Base-by-base conservation (phyloP, 2,329 filamentous ascomycete species). In the Fusarium bulbicola region DNA sequence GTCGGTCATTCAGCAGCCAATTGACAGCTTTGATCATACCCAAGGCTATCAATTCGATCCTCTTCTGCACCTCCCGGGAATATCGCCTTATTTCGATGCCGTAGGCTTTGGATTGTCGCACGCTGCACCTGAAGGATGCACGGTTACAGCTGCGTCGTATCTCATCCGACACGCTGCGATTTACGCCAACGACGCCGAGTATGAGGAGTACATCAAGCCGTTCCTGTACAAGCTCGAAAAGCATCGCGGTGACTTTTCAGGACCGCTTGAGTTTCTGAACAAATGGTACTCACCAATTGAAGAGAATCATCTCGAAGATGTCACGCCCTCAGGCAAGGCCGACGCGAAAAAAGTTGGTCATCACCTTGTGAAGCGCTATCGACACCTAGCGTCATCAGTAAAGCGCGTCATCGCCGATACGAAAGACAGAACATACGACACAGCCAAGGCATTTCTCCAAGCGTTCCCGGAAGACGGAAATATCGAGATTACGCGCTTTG, bases 11-110 rank as follows among this genome's bases (percentile, higher is more conserved):
- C 74, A 76, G 28, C 74, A 67, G 3, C 74, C 74, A 16, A 61
- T 76, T 30, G 30, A 68, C 14, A 21, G 39, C 21, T 68, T 67
- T 15, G 74, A 76, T 36, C 74, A 76, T 32, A 68, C 60, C 6
- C 74, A 76, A 26, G 74, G 74, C 40, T 76, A 76, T 15, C 68
- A 64, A 43, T 76, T 76, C 47, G 74, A 76, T 37, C 73, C 74
- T 9, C 74, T 76, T 18, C 58, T 74, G 3, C 74, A 76, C 16
- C 73, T 76, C 6, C 74, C 74, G 1, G 74, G 74, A 7, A 76
- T 75, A 57, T 76, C 74, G n/a, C 74, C 74, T 5, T 76, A 76
- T 34, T 76, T 76, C 20, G 74, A 76, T 40, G 74, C 74, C 2
- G 70, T 76, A 16, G 74, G 74, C 3, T 77, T 77, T 37, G 74